These are phyloP conservation scores for Truncatella angustata DNA, from an alignment of 2,329 filamentous ascomycete genomes.

Conservation along the genomic window DNA sequence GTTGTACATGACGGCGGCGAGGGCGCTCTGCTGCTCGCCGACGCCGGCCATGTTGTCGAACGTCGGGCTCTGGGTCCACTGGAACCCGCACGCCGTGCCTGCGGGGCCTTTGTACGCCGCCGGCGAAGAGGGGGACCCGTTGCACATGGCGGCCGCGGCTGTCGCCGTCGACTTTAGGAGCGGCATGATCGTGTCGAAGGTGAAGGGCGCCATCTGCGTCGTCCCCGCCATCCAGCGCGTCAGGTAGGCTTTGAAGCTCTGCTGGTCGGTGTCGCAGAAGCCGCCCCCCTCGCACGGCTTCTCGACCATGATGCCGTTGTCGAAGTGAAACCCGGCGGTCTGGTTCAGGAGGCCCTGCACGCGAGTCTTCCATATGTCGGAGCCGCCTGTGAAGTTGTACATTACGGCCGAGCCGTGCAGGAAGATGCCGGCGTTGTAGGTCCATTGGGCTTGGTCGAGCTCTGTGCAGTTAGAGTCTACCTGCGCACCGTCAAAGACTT, in stretches of 20 bases:
- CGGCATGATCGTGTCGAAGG: conserved; percentile 45
- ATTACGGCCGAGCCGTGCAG: conserved; percentile 61
- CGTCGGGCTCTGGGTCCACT: conserved; percentile 50
- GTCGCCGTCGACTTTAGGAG: conserved; percentile 50
- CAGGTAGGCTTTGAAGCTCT: conserved; percentile 74
- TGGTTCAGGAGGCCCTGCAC: conserved; percentile 56
- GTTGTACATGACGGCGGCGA: conserved; percentile 62
- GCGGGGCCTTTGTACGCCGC: conserved; percentile 47
- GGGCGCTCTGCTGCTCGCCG: conserved; percentile 67
- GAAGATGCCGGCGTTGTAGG: conserved; percentile 67
- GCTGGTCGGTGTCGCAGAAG: conserved; percentile 69
- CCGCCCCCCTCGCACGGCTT: conserved; percentile 60
- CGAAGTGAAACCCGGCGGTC: conserved; percentile 53
- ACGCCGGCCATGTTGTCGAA: conserved; percentile 64
- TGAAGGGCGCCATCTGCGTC: conserved; percentile 53
- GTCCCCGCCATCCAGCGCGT: conserved; percentile 63
- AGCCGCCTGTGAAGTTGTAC: conserved; percentile 58
- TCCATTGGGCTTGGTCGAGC: conserved; percentile 62
- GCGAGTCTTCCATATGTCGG: conserved; percentile 53
- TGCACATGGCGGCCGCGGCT: conserved; percentile 52
- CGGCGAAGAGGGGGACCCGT: conserved; percentile 39
- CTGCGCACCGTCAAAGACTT: conserved; percentile 34
- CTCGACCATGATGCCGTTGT: conserved; percentile 59
- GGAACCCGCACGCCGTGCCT: conserved; percentile 65
- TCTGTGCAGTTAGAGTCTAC: conserved; percentile 44